Base-by-base conservation (phyloP, 148 eudicot genomes). In the Oxyria digyna region DNA sequence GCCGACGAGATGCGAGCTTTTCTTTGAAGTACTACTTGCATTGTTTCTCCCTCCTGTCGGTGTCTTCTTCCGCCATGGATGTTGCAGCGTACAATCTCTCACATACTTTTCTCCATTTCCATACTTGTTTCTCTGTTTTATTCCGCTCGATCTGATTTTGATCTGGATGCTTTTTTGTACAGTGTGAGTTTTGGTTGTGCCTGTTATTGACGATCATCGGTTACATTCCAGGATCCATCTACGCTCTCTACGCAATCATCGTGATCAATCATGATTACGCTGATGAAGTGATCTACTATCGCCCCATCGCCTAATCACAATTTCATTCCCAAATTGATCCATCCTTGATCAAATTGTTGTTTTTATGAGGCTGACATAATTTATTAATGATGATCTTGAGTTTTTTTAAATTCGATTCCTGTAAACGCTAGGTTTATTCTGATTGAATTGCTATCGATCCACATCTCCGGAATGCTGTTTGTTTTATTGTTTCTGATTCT, bases 111-210 rank as follows among this genome's bases (percentile, higher is more conserved):
- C 2, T 32, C 29, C 11, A 33, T 31, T 5, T 2, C 14, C 31
- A 17, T 18, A 32, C 8, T 0, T 35, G 35, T 49, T 21, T 32
- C 50, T 8, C 7, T 11, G 6, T 45, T 3, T 67, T 4, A 59
- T 50, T 49, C 4, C 6, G 8, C 18, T 20, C 27, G 32, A 11
- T 40, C 37, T 41, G 9, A 20, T 26, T n/a, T 14, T 37, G 42
- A 15, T 62, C 54, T 23, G 13, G 23, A 7, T 23, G 33, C 54
- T 10, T 7, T 50, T 65, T 49, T 27, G 67, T 70, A 71, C 82
- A 91, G 96, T 74, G 75, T 32, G 97, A 91, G 73, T 86, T 88
- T 73, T 73, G 87, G 55, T 80, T 91, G 41, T 91, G 95, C 75
- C 71, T 91, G 82, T 38, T 85, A 73, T 72, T 91, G 85, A 91